Evolutionary conservation across 176 grass and related monocot genomes (phyloP).

Genomic region (Carex cristatella): DNA sequence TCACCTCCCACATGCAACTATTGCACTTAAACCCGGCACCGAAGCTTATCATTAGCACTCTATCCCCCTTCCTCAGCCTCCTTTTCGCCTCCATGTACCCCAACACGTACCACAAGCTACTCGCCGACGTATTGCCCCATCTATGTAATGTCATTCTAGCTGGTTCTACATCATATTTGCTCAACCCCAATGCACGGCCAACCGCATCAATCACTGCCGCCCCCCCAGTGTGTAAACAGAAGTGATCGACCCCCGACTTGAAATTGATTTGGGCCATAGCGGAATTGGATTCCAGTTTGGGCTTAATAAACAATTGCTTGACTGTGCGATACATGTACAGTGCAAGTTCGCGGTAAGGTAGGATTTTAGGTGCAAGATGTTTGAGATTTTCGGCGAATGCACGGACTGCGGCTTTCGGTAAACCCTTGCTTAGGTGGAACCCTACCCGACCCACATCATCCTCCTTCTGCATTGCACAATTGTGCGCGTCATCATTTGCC

Average conservation of each 20-base stretch:
- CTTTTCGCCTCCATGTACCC: conserved; percentile 66
- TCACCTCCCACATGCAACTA: conserved; percentile 69
- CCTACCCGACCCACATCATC: conserved; percentile 45
- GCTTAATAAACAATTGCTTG: not conserved
- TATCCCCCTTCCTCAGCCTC: conserved; percentile 39
- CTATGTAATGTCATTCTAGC: conserved; percentile 62
- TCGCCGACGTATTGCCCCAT: conserved; percentile 70
- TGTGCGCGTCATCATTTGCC: conserved; percentile 46
- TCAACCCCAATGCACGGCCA: conserved; percentile 37
- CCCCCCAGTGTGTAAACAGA: conserved; percentile 70
- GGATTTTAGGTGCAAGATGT: conserved; percentile 40
- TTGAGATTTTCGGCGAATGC: conserved; percentile 52
- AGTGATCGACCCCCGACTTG: conserved; percentile 52
- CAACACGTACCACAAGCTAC: conserved; percentile 69
- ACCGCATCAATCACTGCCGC: conserved; percentile 50
- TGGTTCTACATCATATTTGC: conserved; percentile 45
- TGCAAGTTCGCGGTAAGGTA: conserved; percentile 45
- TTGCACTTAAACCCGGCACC: conserved; percentile 74
- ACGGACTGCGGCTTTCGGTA: conserved; percentile 55
- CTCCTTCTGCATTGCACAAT: conserved; percentile 48
- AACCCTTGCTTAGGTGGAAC: conserved; percentile 53
- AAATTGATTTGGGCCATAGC: conserved; percentile 34
- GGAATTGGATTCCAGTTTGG: not conserved
- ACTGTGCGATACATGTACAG: conserved; percentile 21
- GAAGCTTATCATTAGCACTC: conserved; percentile 63